Base-by-base conservation (phyloP, 352 stramenopile species). In the Pythium sukuiense region DNA sequence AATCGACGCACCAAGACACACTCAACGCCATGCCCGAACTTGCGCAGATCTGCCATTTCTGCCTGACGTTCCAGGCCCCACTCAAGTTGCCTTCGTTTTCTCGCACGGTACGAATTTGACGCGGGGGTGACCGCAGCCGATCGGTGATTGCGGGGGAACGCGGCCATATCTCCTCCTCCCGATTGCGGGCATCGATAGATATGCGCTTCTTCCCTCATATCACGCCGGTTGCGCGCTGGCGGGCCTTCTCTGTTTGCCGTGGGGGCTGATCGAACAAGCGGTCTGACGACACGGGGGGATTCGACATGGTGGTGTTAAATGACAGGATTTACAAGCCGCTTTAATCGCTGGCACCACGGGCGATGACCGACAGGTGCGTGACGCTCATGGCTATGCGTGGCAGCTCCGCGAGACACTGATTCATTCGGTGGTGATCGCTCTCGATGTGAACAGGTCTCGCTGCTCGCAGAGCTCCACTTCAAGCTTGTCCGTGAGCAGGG, bases 391-490 rank as follows among this genome's bases (percentile, higher is more conserved):
- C 20, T 30, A 35, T 27, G 7, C 57, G 24, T 65, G 24, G 5
- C 58, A 3, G 49, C 45, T 69, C 48, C 45, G 59, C 30, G 43
- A 66, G 20, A 48, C 35, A 45, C 53, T 63, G n/a, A 66, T 37
- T 24, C 59, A 14, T 46, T 35, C 7, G 20, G 39, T 20, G 61
- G 26, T 61, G 55, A 27, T 14, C 20, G 52, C 14, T 9, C 27
- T 30, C 27, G 14, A 39, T 7, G n/a, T 20, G 39, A 60, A 60
- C 63, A 94, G 85, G 55, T 88, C 59, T 73, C 84, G 67, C 67
- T 94, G 32, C 65, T 94, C 55, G 85, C 85, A 13, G 85, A 94
- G 74, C 46, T 94, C 46, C 85, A 94, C 67, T 94, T 85, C 66
- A 92, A 92, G 74, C 73, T 94, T 48, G 75, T 81, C 18, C 78